Percentiles rank a stretch among this genome's conserved stretches.
Evolutionary conservation across 805 yeast species (phyloP).

Genomic region (Sugiyamaella marilandica): DNA sequence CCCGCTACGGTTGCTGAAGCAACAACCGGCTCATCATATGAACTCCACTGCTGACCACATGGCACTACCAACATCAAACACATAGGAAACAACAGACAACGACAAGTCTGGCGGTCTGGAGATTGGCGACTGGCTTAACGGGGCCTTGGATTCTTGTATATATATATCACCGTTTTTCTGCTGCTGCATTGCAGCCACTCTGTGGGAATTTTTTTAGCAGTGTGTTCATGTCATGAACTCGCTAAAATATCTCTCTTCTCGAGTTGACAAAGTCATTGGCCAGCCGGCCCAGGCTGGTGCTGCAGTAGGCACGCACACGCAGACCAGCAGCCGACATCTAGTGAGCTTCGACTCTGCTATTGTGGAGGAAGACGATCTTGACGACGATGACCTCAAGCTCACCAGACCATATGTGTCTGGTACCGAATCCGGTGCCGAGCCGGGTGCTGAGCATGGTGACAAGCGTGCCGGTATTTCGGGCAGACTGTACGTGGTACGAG

Average conservation of each 20-base stretch:
- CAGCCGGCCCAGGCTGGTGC: constrained; percentile 7
- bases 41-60: not conserved
- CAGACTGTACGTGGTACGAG: not conserved
- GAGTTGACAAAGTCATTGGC: constrained; percentile 26
- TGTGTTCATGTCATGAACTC: constrained; percentile 22
- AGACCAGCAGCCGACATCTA: not conserved
- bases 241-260: constrained; percentile 25
- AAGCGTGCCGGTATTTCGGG: not conserved
- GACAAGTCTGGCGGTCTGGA: too few relatives aligned
- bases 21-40: not conserved
- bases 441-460: too few relatives aligned
- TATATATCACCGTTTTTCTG: not conserved
- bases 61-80: not conserved
- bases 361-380: not conserved
- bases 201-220: not conserved
- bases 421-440: not conserved
- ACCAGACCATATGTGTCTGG: not conserved
- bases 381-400: constrained; percentile 1
- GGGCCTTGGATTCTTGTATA: too few relatives aligned
- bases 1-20: not conserved
- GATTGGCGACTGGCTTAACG: too few relatives aligned
- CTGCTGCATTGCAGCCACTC: not conserved
- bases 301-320: not conserved
- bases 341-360: constrained; percentile 1
- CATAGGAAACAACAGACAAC: not conserved